These are phyloP conservation scores for Apiospora sp. DNA, from an alignment of 2,329 filamentous ascomycete species.

Conservation along the genomic window DNA sequence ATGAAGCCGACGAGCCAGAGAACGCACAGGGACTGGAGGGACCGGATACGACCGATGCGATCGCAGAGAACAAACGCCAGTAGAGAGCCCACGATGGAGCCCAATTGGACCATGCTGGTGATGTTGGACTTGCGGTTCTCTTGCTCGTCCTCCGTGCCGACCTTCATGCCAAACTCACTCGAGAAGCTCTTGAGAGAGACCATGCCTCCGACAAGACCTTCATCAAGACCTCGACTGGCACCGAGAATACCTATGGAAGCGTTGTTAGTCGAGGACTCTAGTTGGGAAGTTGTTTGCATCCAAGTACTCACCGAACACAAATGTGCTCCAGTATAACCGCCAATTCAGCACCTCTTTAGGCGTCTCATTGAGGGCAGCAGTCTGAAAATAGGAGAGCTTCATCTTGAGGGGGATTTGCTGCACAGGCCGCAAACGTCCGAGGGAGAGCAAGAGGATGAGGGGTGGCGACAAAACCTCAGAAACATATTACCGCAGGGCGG, in stretches of 20 bases:
- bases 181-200: constrained; percentile 55
- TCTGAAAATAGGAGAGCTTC: constrained; percentile 13
- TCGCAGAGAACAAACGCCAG: constrained; percentile 37
- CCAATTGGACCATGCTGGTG: constrained; percentile 31
- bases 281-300: constrained; percentile 38
- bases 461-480: not conserved
- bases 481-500: not conserved
- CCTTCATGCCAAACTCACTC: constrained; percentile 50
- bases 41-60: constrained; percentile 36
- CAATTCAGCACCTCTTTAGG: constrained; percentile 63
- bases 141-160: constrained; percentile 37
- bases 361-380: constrained; percentile 15
- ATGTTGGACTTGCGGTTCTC: constrained; percentile 27
- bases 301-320: constrained; percentile 44
- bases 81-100: constrained; percentile 27
- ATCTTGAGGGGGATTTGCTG: not conserved
- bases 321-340: constrained; percentile 54
- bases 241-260: constrained; percentile 63
- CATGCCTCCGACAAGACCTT: constrained; percentile 66
- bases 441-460: not conserved
- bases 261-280: not conserved
- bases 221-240: constrained; percentile 65
- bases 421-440: not conserved
- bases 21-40: constrained; percentile 33
- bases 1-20: constrained; percentile 36